phyloP scores from a whole-genome alignment of 352 stramenopile genomes.

The Pythium chondricola region DNA sequence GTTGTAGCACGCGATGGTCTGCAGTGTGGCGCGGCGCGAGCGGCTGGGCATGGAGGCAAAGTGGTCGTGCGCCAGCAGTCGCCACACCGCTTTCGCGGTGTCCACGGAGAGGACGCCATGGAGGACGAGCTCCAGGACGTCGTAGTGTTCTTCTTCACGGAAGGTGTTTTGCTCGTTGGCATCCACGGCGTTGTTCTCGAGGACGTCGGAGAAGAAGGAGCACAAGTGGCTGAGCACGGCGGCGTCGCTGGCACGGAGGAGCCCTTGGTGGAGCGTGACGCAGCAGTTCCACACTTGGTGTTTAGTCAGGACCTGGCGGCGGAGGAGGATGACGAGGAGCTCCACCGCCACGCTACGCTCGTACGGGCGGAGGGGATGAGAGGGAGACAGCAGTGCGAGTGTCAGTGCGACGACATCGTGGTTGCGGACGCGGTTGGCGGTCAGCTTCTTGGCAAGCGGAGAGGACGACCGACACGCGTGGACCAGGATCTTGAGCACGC shows the following conservation, averaged over 20 bases:
- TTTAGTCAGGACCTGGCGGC: conserved; percentile 42
- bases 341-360: conserved; percentile 67
- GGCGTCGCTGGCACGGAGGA: conserved; percentile 28
- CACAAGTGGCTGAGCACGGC: conserved; percentile 44
- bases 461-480: conserved; percentile 63
- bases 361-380: conserved; percentile 25
- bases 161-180: conserved; percentile 8
- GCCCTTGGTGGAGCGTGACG: conserved; percentile 36
- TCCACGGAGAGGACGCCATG: conserved; percentile 29
- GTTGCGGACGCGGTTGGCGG: conserved; percentile 20
- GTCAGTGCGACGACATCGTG: conserved; percentile 46
- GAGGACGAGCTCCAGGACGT: conserved; percentile 47
- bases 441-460: conserved; percentile 53
- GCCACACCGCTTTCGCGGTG: conserved; percentile 33
- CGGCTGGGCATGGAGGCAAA: conserved; percentile 8
- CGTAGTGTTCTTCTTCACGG: conserved; percentile 20
- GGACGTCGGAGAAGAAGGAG: conserved; percentile 58
- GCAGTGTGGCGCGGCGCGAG: conserved; percentile 21
- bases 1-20: conserved; percentile 62
- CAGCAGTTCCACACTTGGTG: conserved; percentile 44
- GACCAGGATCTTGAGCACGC: conserved; percentile 68
- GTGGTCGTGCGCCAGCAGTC: conserved; percentile 34
- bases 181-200: conserved; percentile 52
- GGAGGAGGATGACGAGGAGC: conserved; percentile 53
- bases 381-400: conserved; percentile 21